phyloP scores from a whole-genome alignment of 768 basidiomycete genomes.

The Dioszegia aurantiaca region DNA sequence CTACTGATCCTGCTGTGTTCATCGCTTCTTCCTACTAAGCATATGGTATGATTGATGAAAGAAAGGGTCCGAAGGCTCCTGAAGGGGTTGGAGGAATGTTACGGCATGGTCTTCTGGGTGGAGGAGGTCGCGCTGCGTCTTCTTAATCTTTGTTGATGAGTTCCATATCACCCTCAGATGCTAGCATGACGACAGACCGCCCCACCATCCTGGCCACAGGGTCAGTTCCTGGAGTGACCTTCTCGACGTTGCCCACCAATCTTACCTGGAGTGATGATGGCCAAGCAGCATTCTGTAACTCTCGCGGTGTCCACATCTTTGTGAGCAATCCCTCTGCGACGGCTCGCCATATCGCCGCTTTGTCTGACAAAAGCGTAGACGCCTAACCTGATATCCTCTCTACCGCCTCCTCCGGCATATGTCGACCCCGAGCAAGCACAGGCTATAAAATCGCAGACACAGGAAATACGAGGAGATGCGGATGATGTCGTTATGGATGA shows the following conservation, averaged over 20 bases:
- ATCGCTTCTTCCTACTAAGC: constrained; percentile 11
- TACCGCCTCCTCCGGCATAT: constrained; percentile 24
- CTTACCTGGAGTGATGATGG: constrained; percentile 43
- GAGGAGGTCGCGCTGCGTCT: not conserved
- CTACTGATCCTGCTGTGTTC: constrained; percentile 38
- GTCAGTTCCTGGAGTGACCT: constrained; percentile 13
- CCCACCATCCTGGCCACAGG: constrained; percentile 22
- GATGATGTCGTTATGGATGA: constrained; percentile 11
- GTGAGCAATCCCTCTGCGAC: too few relatives aligned
- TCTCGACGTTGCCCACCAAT: constrained; percentile 20
- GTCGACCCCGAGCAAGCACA: constrained; percentile 19
- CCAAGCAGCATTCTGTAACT: constrained; percentile 34
- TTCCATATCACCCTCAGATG: not conserved
- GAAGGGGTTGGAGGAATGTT: not conserved
- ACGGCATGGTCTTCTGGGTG: not conserved
- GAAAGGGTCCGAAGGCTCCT: too few relatives aligned
- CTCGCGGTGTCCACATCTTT: constrained; percentile 27
- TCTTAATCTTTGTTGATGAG: not conserved
- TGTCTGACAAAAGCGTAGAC: too few relatives aligned
- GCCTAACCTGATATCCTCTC: constrained; percentile 24
- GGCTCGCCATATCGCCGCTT: too few relatives aligned
- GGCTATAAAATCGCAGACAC: not conserved
- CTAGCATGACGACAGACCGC: not conserved
- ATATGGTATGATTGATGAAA: not conserved
- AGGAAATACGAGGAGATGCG: not conserved